These are phyloP conservation scores for Fusarium udum DNA, from an alignment of 2,329 filamentous ascomycete species.

Conservation along the genomic window DNA sequence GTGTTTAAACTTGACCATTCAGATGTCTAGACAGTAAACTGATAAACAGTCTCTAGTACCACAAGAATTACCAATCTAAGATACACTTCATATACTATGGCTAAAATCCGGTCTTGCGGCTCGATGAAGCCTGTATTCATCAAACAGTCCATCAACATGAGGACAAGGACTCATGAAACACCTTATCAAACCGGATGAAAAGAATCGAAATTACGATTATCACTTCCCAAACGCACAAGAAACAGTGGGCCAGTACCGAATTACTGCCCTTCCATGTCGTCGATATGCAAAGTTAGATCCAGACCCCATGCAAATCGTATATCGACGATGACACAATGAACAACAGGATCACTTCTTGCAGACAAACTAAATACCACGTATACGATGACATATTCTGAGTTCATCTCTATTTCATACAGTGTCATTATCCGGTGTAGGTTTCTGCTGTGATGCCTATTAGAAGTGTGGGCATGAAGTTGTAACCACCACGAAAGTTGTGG, in stretches of 20 bases:
- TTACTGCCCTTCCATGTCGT: background rate
- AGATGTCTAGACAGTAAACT: background rate
- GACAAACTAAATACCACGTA: background rate
- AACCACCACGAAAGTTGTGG: background rate
- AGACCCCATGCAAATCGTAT: background rate
- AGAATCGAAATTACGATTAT: background rate
- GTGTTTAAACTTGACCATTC: background rate
- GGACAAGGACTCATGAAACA: background rate
- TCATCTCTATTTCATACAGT: background rate
- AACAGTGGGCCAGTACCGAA: background rate
- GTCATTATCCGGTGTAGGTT: background rate
- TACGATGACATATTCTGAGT: background rate
- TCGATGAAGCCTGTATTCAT: background rate
- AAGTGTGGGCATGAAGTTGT: background rate
- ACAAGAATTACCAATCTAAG: no score
- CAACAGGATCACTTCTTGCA: background rate
- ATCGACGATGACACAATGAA: background rate
- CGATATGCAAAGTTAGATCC: background rate
- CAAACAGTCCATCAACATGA: background rate
- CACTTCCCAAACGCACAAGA: background rate
- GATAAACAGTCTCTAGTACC: background rate
- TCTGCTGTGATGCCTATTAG: background rate
- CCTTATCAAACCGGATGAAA: background rate
- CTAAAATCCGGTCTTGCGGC: background rate
- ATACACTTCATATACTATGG: background rate